phyloP scores from a whole-genome alignment of 805 yeast species.

The Saturnispora kantuleensis region DNA sequence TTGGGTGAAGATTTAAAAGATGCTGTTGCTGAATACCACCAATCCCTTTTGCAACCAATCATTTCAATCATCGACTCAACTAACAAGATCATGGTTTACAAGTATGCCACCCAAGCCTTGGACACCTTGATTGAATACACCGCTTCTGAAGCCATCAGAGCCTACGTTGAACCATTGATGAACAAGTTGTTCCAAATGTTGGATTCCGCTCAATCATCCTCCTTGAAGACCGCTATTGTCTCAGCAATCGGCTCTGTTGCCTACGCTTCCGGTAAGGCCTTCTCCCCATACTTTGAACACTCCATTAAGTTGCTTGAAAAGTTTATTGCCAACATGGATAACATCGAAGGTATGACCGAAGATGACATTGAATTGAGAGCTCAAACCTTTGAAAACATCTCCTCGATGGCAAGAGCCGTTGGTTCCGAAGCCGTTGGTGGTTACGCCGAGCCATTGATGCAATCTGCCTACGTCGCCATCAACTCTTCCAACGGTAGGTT shows the following conservation, averaged over 20 bases:
- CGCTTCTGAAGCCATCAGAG: slow-evolving; percentile 71
- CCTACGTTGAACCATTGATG: slow-evolving; percentile 82
- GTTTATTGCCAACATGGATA: slow-evolving; percentile 57
- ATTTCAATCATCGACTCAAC: slow-evolving; percentile 83
- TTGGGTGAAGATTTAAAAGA: slow-evolving; percentile 81
- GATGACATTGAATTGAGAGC: slow-evolving; percentile 90
- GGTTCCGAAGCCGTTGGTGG: slow-evolving; percentile 82
- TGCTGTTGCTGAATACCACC: slow-evolving; percentile 75
- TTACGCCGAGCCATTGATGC: slow-evolving; percentile 79
- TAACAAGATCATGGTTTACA: slow-evolving; percentile 71
- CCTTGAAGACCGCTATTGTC: slow-evolving; percentile 72
- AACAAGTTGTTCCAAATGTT: slow-evolving; percentile 80
- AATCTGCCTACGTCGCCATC: slow-evolving; percentile 75
- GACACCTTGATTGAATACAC: slow-evolving; percentile 90
- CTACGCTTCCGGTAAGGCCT: slow-evolving; percentile 83
- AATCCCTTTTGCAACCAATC: slow-evolving; percentile 71
- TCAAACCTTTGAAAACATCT: slow-evolving; percentile 82
- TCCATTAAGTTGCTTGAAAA: slow-evolving; percentile 77
- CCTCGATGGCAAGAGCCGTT: slow-evolving; percentile 94
- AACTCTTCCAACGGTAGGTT: slow-evolving; percentile 72
- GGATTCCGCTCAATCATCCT: slow-evolving; percentile 60
- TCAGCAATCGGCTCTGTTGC: slow-evolving; percentile 97
- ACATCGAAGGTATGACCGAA: slow-evolving; percentile 69
- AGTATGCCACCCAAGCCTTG: slow-evolving; percentile 81
- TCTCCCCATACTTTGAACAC: slow-evolving; percentile 74